A percentile compares a stretch with the other conserved stretches of the same genome.
These are phyloP conservation scores for Cucurbita ficifolia DNA, from an alignment of 306 rosid genomes.

Conservation along the genomic window DNA sequence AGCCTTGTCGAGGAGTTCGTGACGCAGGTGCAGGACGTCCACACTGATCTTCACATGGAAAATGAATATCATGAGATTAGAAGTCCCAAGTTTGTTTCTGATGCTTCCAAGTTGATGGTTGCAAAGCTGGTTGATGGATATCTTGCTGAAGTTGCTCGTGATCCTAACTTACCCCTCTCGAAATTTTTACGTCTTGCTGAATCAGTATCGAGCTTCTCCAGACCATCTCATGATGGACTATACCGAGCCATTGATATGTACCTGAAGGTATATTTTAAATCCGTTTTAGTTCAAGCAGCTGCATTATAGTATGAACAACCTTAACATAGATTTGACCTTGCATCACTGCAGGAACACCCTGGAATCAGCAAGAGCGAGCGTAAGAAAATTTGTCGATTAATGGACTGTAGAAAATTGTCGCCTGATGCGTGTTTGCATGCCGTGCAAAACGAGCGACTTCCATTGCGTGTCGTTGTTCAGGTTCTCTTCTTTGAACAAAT, in stretches of 20 bases:
- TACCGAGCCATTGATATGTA: constrained; percentile 88
- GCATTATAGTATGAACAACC: not conserved
- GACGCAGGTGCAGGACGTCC: constrained; percentile 22
- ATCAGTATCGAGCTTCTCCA: constrained; percentile 50
- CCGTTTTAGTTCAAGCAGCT: not conserved
- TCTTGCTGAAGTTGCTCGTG: constrained; percentile 61
- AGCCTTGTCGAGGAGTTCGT: constrained; percentile 64
- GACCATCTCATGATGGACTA: constrained; percentile 66
- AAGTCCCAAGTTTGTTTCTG: constrained; percentile 42
- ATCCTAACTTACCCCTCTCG: constrained; percentile 42
- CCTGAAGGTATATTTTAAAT: constrained; percentile 36
- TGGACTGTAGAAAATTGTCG: constrained; percentile 85
- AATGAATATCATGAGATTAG: constrained; percentile 50
- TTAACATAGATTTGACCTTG: not conserved
- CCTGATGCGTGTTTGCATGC: constrained; percentile 91
- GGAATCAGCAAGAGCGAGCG: constrained; percentile 77
- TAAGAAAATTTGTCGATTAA: constrained; percentile 71
- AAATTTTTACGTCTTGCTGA: constrained; percentile 56
- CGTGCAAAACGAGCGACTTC: constrained; percentile 85
- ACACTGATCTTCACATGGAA: constrained; percentile 30
- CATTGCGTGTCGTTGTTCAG: constrained; percentile 71
- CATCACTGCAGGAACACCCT: constrained; percentile 61
- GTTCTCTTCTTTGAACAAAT: constrained; percentile 88
- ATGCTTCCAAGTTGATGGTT: constrained; percentile 47
- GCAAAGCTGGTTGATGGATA: constrained; percentile 83